phyloP scores from a whole-genome alignment of 331 rosid genomes.

The Malus hybrid region DNA sequence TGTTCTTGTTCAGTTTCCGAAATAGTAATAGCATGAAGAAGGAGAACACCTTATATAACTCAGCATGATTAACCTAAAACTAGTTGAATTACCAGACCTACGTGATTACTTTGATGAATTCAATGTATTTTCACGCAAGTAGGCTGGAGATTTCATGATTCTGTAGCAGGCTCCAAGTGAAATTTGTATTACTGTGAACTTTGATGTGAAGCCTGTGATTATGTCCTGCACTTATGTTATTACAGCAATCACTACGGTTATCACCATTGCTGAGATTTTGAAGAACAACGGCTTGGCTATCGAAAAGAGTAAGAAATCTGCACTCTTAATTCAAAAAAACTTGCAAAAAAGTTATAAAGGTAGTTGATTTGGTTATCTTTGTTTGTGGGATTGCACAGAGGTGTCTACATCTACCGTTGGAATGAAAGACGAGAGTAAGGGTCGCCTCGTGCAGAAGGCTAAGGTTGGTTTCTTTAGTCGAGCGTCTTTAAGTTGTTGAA shows the following conservation, averaged over 20 bases:
- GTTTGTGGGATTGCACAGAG: slow-evolving; percentile 38
- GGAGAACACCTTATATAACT: neutral
- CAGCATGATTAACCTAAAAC: neutral
- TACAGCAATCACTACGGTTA: slow-evolving; percentile 90
- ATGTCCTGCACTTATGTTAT: neutral
- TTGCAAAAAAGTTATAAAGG: neutral
- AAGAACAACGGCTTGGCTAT: slow-evolving; percentile 93
- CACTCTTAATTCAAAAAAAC: neutral
- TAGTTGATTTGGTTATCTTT: slow-evolving; percentile 8
- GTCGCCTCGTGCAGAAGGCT: slow-evolving; percentile 86
- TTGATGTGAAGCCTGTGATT: neutral
- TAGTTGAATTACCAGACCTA: no score
- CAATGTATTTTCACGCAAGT: no score
- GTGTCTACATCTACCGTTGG: slow-evolving; percentile 86
- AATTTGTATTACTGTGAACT: neutral
- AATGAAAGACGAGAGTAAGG: slow-evolving; percentile 87
- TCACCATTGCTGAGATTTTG: slow-evolving; percentile 88
- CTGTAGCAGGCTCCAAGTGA: neutral
- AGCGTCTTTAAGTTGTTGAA: neutral
- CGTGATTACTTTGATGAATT: no score
- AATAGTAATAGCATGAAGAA: neutral
- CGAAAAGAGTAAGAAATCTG: slow-evolving; percentile 59
- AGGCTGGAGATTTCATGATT: neutral
- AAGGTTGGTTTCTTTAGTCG: slow-evolving; percentile 37
- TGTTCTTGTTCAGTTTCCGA: neutral